These are phyloP conservation scores for Colletotrichum tropicicola DNA, from an alignment of 2,329 filamentous ascomycete genomes.

Conservation along the genomic window DNA sequence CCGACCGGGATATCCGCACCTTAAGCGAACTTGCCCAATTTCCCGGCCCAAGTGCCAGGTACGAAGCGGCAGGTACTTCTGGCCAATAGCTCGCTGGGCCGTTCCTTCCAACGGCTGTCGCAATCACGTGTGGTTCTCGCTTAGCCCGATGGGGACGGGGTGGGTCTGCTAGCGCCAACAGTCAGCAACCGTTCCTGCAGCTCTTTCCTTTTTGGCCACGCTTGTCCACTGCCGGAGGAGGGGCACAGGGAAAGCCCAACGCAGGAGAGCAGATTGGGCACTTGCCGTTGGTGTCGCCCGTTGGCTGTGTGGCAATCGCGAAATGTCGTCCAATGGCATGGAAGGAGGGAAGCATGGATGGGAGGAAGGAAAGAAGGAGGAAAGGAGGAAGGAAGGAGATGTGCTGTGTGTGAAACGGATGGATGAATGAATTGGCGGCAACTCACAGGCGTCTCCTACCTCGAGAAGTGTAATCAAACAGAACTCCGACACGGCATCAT, in stretches of 20 bases:
- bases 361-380: background rate
- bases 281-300: background rate
- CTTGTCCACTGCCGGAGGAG: conserved; percentile 1
- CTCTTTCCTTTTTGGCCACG: background rate
- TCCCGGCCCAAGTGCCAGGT: conserved; percentile 13
- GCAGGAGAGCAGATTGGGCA: too few relatives aligned
- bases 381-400: background rate
- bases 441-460: background rate
- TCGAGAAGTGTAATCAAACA: background rate
- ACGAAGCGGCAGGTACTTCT: background rate
- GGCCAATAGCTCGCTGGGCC: background rate
- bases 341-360: background rate
- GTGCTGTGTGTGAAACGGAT: too few relatives aligned
- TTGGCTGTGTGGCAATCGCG: too few relatives aligned
- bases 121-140: background rate
- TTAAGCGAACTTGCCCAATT: conserved; percentile 1
- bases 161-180: conserved; percentile 2
- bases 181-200: conserved; percentile 2
- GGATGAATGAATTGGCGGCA: too few relatives aligned
- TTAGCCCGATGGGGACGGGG: background rate
- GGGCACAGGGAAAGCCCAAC: background rate
- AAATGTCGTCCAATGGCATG: too few relatives aligned
- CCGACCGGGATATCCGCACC: background rate
- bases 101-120: background rate
- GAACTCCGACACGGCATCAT: background rate